A percentile compares a stretch with the other conserved stretches of the same genome.
phyloP scores from a whole-genome alignment of 1,284 basidiomycete genomes.

The Xerocomus minutiporus region DNA sequence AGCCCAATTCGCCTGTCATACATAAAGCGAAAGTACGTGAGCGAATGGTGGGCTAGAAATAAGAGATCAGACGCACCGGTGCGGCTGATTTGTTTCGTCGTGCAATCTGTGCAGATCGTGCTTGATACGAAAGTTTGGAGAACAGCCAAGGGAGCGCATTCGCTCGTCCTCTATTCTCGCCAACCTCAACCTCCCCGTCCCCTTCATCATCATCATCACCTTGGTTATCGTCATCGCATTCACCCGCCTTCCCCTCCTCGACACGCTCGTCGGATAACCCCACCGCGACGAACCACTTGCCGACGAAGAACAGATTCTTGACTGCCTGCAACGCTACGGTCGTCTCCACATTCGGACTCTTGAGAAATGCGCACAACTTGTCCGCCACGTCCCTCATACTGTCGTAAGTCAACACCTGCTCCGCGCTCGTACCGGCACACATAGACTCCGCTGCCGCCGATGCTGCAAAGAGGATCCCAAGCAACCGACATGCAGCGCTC shows the following conservation, averaged over 20 bases:
- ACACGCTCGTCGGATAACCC: background rate
- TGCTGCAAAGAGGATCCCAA: constrained; percentile 68
- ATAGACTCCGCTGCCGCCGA: constrained; percentile 24
- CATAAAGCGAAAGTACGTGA: background rate
- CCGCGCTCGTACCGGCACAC: background rate
- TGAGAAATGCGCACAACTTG: constrained; percentile 78
- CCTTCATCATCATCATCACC: constrained; percentile 18
- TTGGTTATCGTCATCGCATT: constrained; percentile 4
- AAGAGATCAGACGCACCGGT: constrained; percentile 38
- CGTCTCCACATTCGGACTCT: constrained; percentile 78
- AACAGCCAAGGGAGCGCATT: constrained; percentile 89
- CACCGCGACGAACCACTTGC: constrained; percentile 67
- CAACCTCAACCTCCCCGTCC: constrained; percentile 24
- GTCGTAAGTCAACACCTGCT: constrained; percentile 41
- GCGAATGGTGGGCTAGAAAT: background rate
- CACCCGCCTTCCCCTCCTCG: constrained; percentile 16
- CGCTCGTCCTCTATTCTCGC: constrained; percentile 27
- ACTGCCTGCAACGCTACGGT: constrained; percentile 80
- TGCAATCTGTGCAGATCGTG: constrained; percentile 67
- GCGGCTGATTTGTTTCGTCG: constrained; percentile 51
- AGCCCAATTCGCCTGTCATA: constrained; percentile 59
- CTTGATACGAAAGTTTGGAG: constrained; percentile 88
- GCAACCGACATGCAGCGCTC: constrained; percentile 71
- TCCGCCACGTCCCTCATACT: constrained; percentile 71
- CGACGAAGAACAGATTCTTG: constrained; percentile 91